phyloP scores from a whole-genome alignment of 169 alveolate genomes.

The Plasmodium chabaudi region DNA sequence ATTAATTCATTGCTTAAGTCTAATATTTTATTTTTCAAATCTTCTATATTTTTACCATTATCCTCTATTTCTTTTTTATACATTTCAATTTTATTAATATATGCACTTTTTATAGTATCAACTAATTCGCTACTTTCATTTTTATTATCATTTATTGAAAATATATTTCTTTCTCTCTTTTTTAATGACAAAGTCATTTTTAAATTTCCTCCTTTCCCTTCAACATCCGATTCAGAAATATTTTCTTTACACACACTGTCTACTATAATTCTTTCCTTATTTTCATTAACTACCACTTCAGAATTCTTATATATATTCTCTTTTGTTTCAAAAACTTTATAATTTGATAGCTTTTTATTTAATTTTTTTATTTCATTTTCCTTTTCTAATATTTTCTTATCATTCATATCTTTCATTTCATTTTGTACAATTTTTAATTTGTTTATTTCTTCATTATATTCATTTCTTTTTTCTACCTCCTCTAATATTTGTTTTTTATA shows the following conservation, averaged over 20 bases:
- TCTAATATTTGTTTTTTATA: background rate
- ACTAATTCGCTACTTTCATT: background rate
- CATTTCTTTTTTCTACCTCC: background rate
- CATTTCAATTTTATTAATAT: background rate
- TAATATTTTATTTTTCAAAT: constrained; percentile 36
- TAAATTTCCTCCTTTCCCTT: constrained; percentile 22
- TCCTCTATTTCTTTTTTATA: constrained; percentile 26
- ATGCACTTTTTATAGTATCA: too few relatives aligned
- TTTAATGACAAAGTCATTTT: constrained; percentile 21
- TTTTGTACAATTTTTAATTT: constrained; percentile 1
- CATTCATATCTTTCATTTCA: constrained; percentile 8
- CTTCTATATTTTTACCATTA: constrained; percentile 15
- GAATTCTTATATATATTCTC: background rate
- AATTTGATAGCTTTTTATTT: constrained; percentile 11
- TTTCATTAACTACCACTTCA: background rate
- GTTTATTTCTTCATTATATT: constrained; percentile 11
- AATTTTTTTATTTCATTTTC: constrained; percentile 8
- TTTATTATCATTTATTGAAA: background rate
- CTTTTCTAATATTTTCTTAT: constrained; percentile 20
- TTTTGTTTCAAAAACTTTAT: background rate
- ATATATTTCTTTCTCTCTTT: constrained; percentile 12
- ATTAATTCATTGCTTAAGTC: constrained; percentile 25
- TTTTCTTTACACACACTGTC: background rate
- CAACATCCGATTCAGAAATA: constrained; percentile 31
- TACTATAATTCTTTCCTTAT: background rate